Conservation (phyloP, 2,329 filamentous ascomycete genomes). For the Didymella keratinophila region DNA sequence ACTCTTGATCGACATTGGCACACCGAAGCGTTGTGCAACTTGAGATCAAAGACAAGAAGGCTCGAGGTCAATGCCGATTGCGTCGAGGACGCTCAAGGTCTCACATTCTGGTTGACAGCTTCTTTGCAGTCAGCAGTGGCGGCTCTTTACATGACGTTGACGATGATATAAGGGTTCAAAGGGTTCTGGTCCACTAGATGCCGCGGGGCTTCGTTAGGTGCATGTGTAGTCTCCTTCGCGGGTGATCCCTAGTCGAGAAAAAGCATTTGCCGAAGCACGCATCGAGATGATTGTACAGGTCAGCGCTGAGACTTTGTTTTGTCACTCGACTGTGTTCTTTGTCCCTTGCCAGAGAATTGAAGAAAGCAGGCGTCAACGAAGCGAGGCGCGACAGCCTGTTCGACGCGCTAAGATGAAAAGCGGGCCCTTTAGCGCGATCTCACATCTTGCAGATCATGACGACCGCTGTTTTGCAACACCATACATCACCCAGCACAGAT, state of each 20-base stretch:
- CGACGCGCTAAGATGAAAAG: neutral
- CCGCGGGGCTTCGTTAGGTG: conserved; percentile 2
- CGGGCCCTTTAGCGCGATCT: neutral
- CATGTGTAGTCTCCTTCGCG: neutral
- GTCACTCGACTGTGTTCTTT: neutral
- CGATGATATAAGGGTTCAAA: conserved; percentile 13
- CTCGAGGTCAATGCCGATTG: neutral
- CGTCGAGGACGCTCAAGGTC: neutral
- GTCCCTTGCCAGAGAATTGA: neutral
- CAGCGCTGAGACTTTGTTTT: neutral
- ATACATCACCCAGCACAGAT: neutral
- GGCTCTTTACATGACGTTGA: conserved; percentile 16
- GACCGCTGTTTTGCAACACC: neutral
- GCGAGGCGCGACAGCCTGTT: neutral
- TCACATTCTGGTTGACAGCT: neutral
- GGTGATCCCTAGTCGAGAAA: neutral
- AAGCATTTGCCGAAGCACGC: neutral
- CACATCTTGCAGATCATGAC: neutral
- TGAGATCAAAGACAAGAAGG: neutral
- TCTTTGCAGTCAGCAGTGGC: neutral
- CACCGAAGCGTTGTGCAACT: neutral
- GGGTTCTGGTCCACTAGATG: conserved; percentile 8
- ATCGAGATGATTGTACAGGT: neutral
- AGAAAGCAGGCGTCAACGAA: neutral
- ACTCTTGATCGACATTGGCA: neutral